Base-by-base conservation (phyloP, 352 stramenopile species). In the Phytophthora sp. region DNA sequence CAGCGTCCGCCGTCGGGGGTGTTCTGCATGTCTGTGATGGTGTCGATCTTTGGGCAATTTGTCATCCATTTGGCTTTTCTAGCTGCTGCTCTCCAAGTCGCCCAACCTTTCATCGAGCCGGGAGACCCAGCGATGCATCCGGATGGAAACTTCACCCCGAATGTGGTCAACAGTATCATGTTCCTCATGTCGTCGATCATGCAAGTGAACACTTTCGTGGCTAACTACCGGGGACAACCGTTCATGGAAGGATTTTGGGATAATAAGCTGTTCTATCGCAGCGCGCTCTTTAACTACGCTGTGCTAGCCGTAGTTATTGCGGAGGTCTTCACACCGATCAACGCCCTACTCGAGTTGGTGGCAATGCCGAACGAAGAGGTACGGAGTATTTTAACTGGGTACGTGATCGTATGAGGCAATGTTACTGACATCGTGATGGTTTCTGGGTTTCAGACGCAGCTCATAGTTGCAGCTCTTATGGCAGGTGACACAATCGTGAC, bases 171-270 rank as follows among this genome's bases (percentile, higher is more conserved):
- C 68, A 98, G 94, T 13, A 96, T 98, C 24, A 98, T 99, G 52
- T 99, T 99, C 79, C 74, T 99, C 9, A 79, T 99, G 53, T 98
- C 89, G 49, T 88, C 91, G 21, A 77, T 98, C 54, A 90, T 95
- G 74, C 92, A 88, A 39, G 86, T 99, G 16, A 99, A 98, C 71
- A 98, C 98, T 3, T 99, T 99, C 66, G 84, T 95, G 6, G 95
- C 98, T 7, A 99, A 99, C 77, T 99, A 99, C 83, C 88, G 94
- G 68, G 98, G 98, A 12, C 86, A 95, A 54, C 98, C 98, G n/a
- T 99, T 99, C 77, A 98, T 99, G 93, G 95, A 99, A 80, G 94
- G 88, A 56, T 93, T 99, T 60, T 90, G 76, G 29, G 91, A 99
- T 47, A 99, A 99, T 77, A 93, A 93, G 27, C 66, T 94, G 12